Conservation (phyloP, 2,329 filamentous ascomycete genomes). For the Trichothecium roseum region DNA sequence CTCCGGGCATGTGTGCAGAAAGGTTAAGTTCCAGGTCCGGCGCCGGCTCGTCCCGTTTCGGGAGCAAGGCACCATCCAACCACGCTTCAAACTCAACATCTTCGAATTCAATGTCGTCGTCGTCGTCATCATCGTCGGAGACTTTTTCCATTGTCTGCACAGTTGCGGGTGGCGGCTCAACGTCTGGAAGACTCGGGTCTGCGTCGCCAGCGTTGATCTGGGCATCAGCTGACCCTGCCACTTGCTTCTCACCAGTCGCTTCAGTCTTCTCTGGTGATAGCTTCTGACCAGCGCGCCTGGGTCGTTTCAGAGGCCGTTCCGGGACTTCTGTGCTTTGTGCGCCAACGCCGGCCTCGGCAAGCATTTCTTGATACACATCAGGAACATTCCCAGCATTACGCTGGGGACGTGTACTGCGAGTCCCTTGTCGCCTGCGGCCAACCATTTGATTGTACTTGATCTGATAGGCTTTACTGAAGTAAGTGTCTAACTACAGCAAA, state of each 20-base stretch:
- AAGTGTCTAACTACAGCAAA: too few species aligned
- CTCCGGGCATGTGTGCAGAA: constrained; percentile 30
- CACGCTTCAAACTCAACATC: constrained; percentile 32
- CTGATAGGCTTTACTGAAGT: too few species aligned
- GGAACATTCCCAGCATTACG: constrained; percentile 11
- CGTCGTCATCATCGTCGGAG: constrained; percentile 30
- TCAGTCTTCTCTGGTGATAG: constrained; percentile 1
- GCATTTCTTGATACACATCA: constrained; percentile 37
- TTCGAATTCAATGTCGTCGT: constrained; percentile 34
- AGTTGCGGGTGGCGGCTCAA: constrained; percentile 33
- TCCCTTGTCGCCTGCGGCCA: too few species aligned
- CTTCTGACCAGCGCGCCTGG: constrained; percentile 15
- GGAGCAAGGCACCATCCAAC: constrained; percentile 11
- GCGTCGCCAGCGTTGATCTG: constrained; percentile 23
- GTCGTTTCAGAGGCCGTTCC: constrained; percentile 30
- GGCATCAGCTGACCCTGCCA: constrained; percentile 3
- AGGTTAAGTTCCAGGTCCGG: constrained; percentile 41
- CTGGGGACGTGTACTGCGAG: too few species aligned
- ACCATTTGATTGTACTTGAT: too few species aligned
- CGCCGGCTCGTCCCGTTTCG: constrained; percentile 10
- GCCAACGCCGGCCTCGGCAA: constrained; percentile 35
- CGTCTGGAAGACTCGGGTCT: constrained; percentile 36
- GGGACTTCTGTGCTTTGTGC: constrained; percentile 10
- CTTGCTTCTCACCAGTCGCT: constrained; percentile 3
- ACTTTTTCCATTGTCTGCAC: constrained; percentile 41